Evolutionary conservation across 352 stramenopile species (phyloP).

Genomic region (Globisporangium barbulae): DNA sequence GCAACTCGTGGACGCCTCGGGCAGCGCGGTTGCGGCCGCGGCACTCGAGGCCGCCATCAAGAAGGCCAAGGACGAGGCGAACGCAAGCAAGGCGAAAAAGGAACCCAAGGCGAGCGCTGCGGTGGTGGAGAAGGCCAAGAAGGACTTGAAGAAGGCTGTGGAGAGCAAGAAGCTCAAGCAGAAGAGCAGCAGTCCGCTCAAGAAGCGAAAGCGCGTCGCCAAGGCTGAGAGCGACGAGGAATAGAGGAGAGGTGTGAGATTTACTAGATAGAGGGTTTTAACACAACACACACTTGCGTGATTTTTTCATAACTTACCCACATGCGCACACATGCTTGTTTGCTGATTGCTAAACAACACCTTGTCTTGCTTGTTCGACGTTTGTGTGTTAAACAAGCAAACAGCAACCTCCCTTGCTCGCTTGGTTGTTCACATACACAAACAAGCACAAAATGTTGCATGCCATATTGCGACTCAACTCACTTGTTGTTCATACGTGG

Average conservation of each 20-base stretch:
- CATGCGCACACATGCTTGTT: background rate
- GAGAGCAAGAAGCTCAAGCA: conserved; percentile 17
- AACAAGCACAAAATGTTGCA: background rate
- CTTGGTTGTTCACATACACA: background rate
- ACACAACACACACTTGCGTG: conserved; percentile 15
- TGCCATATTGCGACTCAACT: background rate
- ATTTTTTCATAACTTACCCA: conserved; percentile 13
- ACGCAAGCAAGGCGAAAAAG: background rate
- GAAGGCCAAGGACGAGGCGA: conserved; percentile 12
- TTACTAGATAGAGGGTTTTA: conserved; percentile 17
- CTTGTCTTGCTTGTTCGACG: background rate
- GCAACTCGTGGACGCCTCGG: conserved; percentile 45
- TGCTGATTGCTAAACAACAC: background rate
- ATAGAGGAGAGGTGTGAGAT: conserved; percentile 3
- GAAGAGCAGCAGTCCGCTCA: conserved; percentile 16
- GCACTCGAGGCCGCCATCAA: conserved; percentile 12
- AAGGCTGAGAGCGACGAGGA: conserved; percentile 24
- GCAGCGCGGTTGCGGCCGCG: conserved; percentile 3
- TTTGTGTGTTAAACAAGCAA: background rate
- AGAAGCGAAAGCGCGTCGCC: conserved; percentile 55
- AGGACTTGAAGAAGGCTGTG: conserved; percentile 8
- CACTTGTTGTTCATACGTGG: background rate
- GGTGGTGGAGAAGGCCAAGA: conserved; percentile 17
- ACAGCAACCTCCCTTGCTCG: background rate
- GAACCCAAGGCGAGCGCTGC: background rate